Evolutionary conservation across 2,329 filamentous ascomycete genomes (phyloP).

Genomic region (Neophaeococcomyces aloes): DNA sequence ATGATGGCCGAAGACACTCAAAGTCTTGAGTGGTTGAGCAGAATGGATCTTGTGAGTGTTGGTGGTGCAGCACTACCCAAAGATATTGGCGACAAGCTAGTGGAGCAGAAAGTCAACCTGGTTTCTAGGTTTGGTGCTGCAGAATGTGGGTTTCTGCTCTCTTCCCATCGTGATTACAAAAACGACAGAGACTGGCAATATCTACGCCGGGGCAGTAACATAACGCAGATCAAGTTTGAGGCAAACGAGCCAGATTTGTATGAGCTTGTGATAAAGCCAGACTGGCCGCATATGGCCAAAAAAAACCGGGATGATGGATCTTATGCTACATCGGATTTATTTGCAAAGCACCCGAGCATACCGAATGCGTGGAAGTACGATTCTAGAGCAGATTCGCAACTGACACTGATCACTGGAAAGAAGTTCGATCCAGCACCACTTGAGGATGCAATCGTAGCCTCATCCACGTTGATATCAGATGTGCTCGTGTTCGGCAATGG

Average conservation of each 20-base stretch:
- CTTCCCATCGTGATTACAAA: constrained; percentile 47
- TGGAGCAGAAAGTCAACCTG: constrained; percentile 43
- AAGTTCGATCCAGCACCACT: constrained; percentile 57
- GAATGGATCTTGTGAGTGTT: constrained; percentile 53
- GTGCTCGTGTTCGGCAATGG: constrained; percentile 54
- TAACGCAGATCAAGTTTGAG: constrained; percentile 37
- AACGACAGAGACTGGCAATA: constrained; percentile 52
- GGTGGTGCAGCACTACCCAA: constrained; percentile 50
- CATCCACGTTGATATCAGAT: constrained; percentile 40
- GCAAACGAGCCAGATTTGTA: constrained; percentile 33
- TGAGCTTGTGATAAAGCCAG: constrained; percentile 46
- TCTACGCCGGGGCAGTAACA: constrained; percentile 36
- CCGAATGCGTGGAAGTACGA: constrained; percentile 52
- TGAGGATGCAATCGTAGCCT: constrained; percentile 43
- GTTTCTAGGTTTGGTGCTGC: constrained; percentile 55
- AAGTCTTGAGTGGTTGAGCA: constrained; percentile 35
- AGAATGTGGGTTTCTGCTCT: constrained; percentile 56
- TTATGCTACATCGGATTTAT: constrained; percentile 54
- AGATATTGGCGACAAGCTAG: constrained; percentile 44
- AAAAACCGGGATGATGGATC: constrained; percentile 49
- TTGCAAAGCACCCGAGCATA: constrained; percentile 44
- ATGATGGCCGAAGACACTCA: constrained; percentile 37
- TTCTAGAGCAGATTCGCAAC: constrained; percentile 50
- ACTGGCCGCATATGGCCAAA: constrained; percentile 52
- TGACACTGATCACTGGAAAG: constrained; percentile 55